Evolutionary conservation across 2,329 filamentous ascomycete genomes (phyloP), one percentile per base, ranked within the genome.

Genomic region (Fusarium begoniae): DNA sequence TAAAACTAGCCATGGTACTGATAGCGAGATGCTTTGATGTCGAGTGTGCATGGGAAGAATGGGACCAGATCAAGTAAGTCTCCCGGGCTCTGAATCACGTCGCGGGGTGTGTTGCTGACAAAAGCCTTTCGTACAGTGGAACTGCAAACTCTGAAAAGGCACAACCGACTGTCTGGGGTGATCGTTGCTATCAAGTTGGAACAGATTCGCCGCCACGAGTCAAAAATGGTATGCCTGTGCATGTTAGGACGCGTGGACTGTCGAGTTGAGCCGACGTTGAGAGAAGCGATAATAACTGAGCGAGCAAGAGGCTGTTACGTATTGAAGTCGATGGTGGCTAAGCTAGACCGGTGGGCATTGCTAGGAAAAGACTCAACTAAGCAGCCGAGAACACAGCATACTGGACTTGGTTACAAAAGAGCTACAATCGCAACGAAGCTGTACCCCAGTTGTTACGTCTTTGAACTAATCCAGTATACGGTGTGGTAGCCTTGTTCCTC

Each of bases 211-310:
- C 20, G 74, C 82, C 58, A 74, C 80, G 59, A 30, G 48, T 73
- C 47, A 84, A 84, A 68, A 79, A 83, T 50, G 79, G 79, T 14
- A 83, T 84, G 81, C 82, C 83, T 6, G 81, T 83, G 4, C 82
- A 80, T 53, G 79, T 83, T 13, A 65, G 56, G 24, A 28, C 54
- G 20, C 57, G 53, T 35, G 28, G n/a, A 13, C 13, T 63, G 18
- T 41, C 56, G 38, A 8, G 32, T 44, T 8, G 6, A 40, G 8
- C 22, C 40, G 9, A 28, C 17, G 4, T 18, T n/a, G 43, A 18
- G 43, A 51, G 37, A 38, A n/a, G 15, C 10, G n/a, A 38, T 51
- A 37, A 22, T 7, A 5, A 26, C 12, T 20, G 44, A 30, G n/a
- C 20, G n/a, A 51, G n/a, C 6, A 13, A 38, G 26, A 50, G 26